Evolutionary conservation across 768 basidiomycete species (phyloP).

Genomic region (Mycena vulgaris): DNA sequence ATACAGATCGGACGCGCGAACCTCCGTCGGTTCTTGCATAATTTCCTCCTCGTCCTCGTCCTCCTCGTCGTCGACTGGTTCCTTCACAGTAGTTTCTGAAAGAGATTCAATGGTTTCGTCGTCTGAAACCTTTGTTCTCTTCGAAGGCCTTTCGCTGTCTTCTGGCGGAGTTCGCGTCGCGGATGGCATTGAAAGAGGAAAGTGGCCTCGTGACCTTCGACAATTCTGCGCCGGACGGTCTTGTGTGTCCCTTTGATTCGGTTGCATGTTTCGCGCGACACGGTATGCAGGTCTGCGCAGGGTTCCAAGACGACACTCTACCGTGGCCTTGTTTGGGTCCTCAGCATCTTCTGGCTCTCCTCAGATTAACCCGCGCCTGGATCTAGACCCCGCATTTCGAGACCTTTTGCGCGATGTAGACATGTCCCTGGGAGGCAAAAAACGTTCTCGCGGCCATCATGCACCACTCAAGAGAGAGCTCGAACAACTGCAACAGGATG

Average conservation of each 20-base stretch:
- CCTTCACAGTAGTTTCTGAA: slow-evolving; percentile 16
- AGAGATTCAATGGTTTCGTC: slow-evolving; percentile 32
- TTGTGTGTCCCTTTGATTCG: not conserved
- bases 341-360: slow-evolving; percentile 19
- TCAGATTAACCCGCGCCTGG: slow-evolving; percentile 71
- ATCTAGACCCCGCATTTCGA: slow-evolving; percentile 77
- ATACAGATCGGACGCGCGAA: slow-evolving; percentile 87
- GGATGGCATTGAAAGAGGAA: slow-evolving; percentile 21
- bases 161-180: slow-evolving; percentile 29
- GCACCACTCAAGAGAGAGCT: slow-evolving; percentile 63
- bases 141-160: slow-evolving; percentile 52
- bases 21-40: slow-evolving; percentile 44
- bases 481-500: slow-evolving; percentile 52
- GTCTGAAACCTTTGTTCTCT: slow-evolving; percentile 47
- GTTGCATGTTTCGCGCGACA: slow-evolving; percentile 35
- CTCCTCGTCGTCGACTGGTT: slow-evolving; percentile 42
- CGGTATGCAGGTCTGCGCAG: slow-evolving; percentile 16
- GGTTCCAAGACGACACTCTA: slow-evolving; percentile 17
- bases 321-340: slow-evolving; percentile 17
- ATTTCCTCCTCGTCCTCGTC: slow-evolving; percentile 54
- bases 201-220: not conserved
- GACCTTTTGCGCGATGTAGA: slow-evolving; percentile 78
- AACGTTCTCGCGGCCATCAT: slow-evolving; percentile 35
- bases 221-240: too few species aligned
- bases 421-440: slow-evolving; percentile 68